Percentiles rank a stretch among this genome's conserved stretches.
Conservation (phyloP, 192 early-diverging fungal species). For the Phlyctochytrium planicorne region DNA sequence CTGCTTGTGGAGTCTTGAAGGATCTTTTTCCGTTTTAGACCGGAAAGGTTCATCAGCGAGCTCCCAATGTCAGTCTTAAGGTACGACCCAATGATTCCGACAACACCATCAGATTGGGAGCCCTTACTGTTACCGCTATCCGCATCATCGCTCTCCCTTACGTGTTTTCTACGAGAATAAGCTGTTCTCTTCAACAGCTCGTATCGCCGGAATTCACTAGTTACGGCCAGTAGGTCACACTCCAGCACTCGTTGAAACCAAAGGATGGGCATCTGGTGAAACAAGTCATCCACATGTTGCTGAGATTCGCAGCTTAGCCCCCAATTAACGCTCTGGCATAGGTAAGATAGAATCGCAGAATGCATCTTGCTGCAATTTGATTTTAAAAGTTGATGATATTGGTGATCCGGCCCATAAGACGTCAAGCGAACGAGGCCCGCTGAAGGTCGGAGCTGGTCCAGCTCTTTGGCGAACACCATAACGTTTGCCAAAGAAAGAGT, state of each 20-base stretch:
- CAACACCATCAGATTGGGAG: no score
- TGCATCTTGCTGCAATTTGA: neutral
- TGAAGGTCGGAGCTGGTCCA: constrained; percentile 17
- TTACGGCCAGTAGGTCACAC: constrained; percentile 25
- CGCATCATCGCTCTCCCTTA: no score
- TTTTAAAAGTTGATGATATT: constrained; percentile 4
- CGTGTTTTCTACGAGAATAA: constrained; percentile 18
- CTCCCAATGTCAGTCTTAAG: no score
- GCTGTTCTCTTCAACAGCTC: constrained; percentile 36
- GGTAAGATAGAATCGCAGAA: constrained; percentile 1
- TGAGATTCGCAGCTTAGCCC: neutral
- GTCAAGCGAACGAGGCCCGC: neutral
- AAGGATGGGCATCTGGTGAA: constrained; percentile 8
- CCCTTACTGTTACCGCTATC: no score
- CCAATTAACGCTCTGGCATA: constrained; percentile 15
- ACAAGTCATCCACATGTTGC: neutral
- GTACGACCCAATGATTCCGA: no score
- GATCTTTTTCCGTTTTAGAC: no score
- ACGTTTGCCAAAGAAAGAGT: constrained; percentile 18
- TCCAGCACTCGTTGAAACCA: constrained; percentile 29
- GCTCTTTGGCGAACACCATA: constrained; percentile 14
- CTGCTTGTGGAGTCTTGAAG: no score
- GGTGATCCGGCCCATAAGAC: neutral
- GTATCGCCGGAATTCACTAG: constrained; percentile 44
- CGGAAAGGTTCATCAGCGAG: no score